Base-by-base conservation (phyloP, 345 rosid genomes). In the Isatis tinctoria region DNA sequence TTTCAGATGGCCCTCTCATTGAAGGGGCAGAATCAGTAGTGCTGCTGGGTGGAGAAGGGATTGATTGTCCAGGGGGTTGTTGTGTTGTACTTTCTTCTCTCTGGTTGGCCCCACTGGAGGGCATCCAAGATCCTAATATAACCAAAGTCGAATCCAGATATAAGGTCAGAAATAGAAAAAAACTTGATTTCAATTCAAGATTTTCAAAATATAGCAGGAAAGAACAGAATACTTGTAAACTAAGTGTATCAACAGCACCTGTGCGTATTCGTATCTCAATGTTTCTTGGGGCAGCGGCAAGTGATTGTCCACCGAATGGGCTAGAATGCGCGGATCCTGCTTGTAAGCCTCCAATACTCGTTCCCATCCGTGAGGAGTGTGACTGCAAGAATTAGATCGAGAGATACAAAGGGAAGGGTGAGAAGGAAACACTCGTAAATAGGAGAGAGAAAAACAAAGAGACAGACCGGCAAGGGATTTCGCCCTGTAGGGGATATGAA, bases 261-360 rank as follows among this genome's bases (percentile, higher is more conserved):
- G 88, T 76, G 39, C 85, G 83, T 71, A 85, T 85, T 82, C 84
- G 83, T 76, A 85, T 87, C 75, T 87, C 91, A 58, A 87, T 78
- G 43, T 85, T 87, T 72, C 88, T 79, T 10, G 87, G 87, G 65
- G 77, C 76, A 64, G 77, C 59, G 59, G 84, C 80, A 73, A 68
- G 69, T 27, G 72, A 60, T 74, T 77, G 84, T 61, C 79, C 83
- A 62, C 74, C 20, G 45, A 72, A 57, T 64, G 88, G 74, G 67
- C 79, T 83, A 48, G 84, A 64, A 39, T 76, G 74, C 52, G 72
- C 27, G 0, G 74, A 69, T 80, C 88, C 85, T 41, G 65, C 58
- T 56, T 79, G 86, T 33, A 77, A 40, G 57, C 82, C 72, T 66
- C 88, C 86, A 64, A 70, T 72, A 75, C 71, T 67, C 36, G 84